Evolutionary conservation across 2,329 filamentous ascomycete species (phyloP).

Genomic region (Colletotrichum eremochloae): DNA sequence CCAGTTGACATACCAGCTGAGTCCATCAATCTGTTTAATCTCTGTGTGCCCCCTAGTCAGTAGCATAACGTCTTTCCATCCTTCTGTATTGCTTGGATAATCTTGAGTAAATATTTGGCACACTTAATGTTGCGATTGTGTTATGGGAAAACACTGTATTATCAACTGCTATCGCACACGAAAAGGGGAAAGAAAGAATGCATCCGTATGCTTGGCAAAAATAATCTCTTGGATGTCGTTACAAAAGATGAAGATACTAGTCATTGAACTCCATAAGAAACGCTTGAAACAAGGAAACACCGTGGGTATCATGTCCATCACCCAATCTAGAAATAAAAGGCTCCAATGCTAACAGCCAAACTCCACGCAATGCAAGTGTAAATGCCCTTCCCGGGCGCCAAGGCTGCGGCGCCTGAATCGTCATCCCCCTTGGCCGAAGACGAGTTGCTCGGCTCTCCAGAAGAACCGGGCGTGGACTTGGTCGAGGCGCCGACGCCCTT

Average conservation of each 20-base stretch:
- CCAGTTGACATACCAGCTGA: too few species aligned
- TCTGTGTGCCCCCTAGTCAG: too few species aligned
- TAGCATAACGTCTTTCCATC: too few species aligned
- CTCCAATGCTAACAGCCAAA: constrained; percentile 33
- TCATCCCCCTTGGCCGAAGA: constrained; percentile 22
- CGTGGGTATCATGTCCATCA: constrained; percentile 34
- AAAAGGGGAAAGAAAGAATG: too few species aligned
- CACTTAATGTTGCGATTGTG: too few species aligned
- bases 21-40: too few species aligned
- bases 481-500: constrained; percentile 29
- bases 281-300: constrained; percentile 12
- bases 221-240: constrained; percentile 2
- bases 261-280: constrained; percentile 12
- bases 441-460: constrained; percentile 26
- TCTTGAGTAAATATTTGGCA: neutral
- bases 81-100: neutral
- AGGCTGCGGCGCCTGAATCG: constrained; percentile 12
- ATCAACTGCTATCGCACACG: neutral
- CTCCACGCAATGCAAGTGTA: constrained; percentile 39
- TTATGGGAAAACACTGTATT: neutral
- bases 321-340: constrained; percentile 22
- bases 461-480: constrained; percentile 27
- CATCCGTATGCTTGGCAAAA: neutral
- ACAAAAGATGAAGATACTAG: neutral
- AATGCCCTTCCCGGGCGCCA: constrained; percentile 6